A percentile compares a stretch with the other conserved stretches of the same genome.
phyloP scores from a whole-genome alignment of 441 rosid species.

The Gossypium gossypioides region DNA sequence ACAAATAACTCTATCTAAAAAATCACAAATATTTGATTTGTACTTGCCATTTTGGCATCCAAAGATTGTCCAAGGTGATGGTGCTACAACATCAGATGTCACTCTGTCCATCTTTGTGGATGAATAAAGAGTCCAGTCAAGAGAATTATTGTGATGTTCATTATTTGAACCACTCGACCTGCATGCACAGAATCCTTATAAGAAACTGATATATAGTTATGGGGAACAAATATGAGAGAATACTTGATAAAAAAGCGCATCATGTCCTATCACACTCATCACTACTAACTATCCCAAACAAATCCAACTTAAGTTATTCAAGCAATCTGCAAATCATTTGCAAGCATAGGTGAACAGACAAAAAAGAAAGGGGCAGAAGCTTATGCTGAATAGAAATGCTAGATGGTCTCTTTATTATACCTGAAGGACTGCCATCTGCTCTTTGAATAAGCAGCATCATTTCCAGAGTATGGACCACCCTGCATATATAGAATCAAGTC shows the following conservation, averaged over 20 bases:
- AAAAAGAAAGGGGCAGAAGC: not conserved
- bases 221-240: not conserved
- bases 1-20: constrained; percentile 14
- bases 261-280: not conserved
- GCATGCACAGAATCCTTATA: constrained; percentile 19
- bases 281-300: not conserved
- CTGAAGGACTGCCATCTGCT: constrained; percentile 67
- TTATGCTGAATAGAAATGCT: not conserved
- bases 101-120: constrained; percentile 44
- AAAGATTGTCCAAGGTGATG: constrained; percentile 91
- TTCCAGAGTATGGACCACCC: constrained; percentile 45
- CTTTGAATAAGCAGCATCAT: constrained; percentile 40
- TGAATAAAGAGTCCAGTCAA: constrained; percentile 74
- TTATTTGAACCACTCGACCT: constrained; percentile 59
- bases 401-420: constrained; percentile 24
- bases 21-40: constrained; percentile 2
- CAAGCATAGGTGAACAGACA: constrained; percentile 2
- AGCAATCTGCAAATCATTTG: constrained; percentile 1
- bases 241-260: constrained; percentile 3
- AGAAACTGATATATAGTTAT: constrained; percentile 14
- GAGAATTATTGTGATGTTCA: constrained; percentile 34
- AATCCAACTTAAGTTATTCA: not conserved
- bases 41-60: constrained; percentile 85
- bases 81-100: constrained; percentile 84
- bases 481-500: constrained; percentile 32